phyloP scores from a whole-genome alignment of 176 grass and related monocot genomes.

The Eragrostis nindensis region DNA sequence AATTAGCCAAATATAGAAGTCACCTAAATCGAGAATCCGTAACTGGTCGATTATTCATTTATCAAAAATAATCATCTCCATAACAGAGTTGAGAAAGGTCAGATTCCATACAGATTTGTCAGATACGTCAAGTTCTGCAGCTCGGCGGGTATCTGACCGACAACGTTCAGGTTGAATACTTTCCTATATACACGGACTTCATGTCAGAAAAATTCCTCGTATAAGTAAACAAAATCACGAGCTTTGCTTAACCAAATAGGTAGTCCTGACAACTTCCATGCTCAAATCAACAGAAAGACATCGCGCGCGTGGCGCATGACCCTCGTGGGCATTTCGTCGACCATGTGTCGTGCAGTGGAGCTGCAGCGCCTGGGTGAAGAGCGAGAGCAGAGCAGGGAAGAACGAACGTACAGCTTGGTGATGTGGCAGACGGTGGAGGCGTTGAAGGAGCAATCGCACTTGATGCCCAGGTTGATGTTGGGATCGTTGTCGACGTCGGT shows the following conservation, averaged over 20 bases:
- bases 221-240: not conserved
- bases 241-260: not conserved
- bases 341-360: not conserved
- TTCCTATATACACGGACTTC: slow-evolving; percentile 38
- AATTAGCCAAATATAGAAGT: not conserved
- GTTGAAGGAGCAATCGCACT: slow-evolving; percentile 16
- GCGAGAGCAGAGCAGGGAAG: not conserved
- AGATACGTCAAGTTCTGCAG: slow-evolving; percentile 59
- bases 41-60: not conserved
- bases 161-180: slow-evolving; percentile 42
- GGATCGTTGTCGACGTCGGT: slow-evolving; percentile 25
- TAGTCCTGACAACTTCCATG: not conserved
- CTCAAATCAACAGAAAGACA: not conserved
- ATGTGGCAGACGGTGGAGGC: slow-evolving; percentile 13
- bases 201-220: not conserved
- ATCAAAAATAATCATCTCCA: not conserved
- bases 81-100: not conserved
- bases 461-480: slow-evolving; percentile 25
- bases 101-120: slow-evolving; percentile 37
- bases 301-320: too few species aligned
- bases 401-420: slow-evolving; percentile 10
- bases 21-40: not conserved
- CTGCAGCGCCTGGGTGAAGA: too few species aligned
- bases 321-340: not conserved
- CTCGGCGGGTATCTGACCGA: slow-evolving; percentile 56